A percentile compares a stretch with the other conserved stretches of the same genome.
phyloP scores from a whole-genome alignment of 768 basidiomycete genomes.

The Mycena kentingensis region DNA sequence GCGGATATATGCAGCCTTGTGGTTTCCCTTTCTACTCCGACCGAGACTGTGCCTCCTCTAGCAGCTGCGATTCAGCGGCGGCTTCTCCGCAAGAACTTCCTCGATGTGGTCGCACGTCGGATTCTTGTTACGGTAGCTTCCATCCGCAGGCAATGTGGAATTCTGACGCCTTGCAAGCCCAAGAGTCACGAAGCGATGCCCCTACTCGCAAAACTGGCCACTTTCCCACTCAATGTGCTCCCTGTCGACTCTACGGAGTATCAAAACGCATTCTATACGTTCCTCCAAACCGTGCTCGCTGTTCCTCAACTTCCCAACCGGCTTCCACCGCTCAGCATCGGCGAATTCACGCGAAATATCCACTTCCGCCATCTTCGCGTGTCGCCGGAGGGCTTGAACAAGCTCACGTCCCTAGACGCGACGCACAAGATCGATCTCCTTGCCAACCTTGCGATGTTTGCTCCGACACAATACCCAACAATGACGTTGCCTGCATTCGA shows the following conservation, averaged over 20 bases:
- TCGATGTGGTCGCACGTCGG: too few species aligned
- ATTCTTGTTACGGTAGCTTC: neutral
- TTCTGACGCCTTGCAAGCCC: neutral
- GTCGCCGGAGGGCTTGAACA: neutral
- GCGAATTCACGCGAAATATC: constrained; percentile 50
- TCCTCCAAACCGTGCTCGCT: constrained; percentile 49
- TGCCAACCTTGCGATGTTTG: constrained; percentile 55
- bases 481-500: constrained; percentile 38
- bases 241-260: neutral
- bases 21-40: too few species aligned
- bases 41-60: too few species aligned
- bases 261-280: constrained; percentile 14
- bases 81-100: too few species aligned
- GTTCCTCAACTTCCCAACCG: constrained; percentile 61
- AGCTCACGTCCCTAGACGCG: neutral
- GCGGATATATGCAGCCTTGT: too few species aligned
- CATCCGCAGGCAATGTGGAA: neutral
- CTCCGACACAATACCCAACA: constrained; percentile 43
- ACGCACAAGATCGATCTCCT: constrained; percentile 45
- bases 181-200: neutral
- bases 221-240: neutral
- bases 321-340: constrained; percentile 50
- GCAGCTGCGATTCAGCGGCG: too few species aligned
- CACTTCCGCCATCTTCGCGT: constrained; percentile 30
- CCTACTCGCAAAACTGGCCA: neutral